phyloP scores from a whole-genome alignment of 2,329 filamentous ascomycete species.

The Ampelomyces quisqualis region DNA sequence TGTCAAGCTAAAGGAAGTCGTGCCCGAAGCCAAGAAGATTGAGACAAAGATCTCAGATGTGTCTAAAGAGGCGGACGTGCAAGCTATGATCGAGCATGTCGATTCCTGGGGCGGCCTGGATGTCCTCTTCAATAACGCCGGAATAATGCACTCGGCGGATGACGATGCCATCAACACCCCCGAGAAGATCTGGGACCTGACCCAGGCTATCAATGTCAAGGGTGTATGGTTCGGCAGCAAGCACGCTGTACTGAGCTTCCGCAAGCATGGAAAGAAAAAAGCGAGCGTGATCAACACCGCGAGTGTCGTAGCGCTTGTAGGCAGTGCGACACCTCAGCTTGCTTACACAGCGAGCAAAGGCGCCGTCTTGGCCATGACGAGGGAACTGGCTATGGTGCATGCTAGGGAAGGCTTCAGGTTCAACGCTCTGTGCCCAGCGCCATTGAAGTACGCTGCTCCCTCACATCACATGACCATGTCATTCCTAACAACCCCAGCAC shows the following conservation, averaged over 20 bases:
- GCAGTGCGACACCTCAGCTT: slow-evolving; percentile 82
- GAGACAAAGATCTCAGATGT: slow-evolving; percentile 73
- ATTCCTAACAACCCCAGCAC: slow-evolving; percentile 55
- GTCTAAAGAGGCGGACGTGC: slow-evolving; percentile 77
- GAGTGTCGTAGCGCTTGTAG: slow-evolving; percentile 82
- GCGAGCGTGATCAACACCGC: slow-evolving; percentile 91
- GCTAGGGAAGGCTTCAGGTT: slow-evolving; percentile 87
- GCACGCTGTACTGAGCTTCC: slow-evolving; percentile 80
- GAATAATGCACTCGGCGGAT: slow-evolving; percentile 84
- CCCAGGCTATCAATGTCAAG: slow-evolving; percentile 94
- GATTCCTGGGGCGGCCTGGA: slow-evolving; percentile 87
- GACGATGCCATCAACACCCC: slow-evolving; percentile 72
- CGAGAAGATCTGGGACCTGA: slow-evolving; percentile 91
- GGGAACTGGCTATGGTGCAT: slow-evolving; percentile 89
- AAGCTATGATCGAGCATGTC: slow-evolving; percentile 70
- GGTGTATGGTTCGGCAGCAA: slow-evolving; percentile 97
- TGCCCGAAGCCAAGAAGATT: slow-evolving; percentile 60
- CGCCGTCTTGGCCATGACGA: slow-evolving; percentile 83
- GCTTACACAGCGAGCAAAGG: slow-evolving; percentile 95
- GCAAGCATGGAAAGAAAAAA: slow-evolving; percentile 74
- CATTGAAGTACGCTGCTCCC: slow-evolving; percentile 65
- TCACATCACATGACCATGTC: not conserved
- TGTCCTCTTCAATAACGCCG: slow-evolving; percentile 95
- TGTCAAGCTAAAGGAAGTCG: slow-evolving; percentile 71
- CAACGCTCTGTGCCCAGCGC: slow-evolving; percentile 87